These are phyloP conservation scores for Rozella allomycis DNA, from an alignment of 371 early-diverging fungal species.

Conservation along the genomic window DNA sequence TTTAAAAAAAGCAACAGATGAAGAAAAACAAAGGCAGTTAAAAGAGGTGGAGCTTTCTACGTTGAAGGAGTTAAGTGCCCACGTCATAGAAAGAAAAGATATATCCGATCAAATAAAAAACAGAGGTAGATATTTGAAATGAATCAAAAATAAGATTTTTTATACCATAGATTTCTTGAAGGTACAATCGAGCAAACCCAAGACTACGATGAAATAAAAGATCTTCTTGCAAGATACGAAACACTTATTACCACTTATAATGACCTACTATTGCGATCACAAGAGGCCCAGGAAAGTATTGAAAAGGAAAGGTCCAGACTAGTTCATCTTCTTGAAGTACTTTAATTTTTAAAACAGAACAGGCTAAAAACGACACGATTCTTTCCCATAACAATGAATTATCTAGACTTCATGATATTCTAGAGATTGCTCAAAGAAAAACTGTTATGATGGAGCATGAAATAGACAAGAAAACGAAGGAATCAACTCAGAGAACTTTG, in stretches of 20 bases:
- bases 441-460: constrained; percentile 19
- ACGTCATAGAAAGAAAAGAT: no score
- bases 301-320: constrained; percentile 15
- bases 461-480: constrained; percentile 16
- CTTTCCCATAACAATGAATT: constrained; percentile 30
- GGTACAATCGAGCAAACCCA: constrained; percentile 16
- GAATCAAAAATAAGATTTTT: constrained; percentile 22
- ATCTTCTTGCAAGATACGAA: constrained; percentile 23
- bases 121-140: constrained; percentile 10
- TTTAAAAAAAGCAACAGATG: constrained; percentile 24
- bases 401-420: constrained; percentile 20
- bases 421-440: constrained; percentile 18
- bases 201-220: constrained; percentile 29
- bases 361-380: constrained; percentile 26
- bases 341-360: neutral
- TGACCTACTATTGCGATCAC: constrained; percentile 20
- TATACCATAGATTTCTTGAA: constrained; percentile 26
- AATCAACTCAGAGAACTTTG: constrained; percentile 19
- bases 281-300: constrained; percentile 20
- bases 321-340: constrained; percentile 15
- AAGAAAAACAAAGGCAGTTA: constrained; percentile 17
- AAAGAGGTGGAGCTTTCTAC: constrained; percentile 18
- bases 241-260: constrained; percentile 28
- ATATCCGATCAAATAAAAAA: constrained; percentile 5
- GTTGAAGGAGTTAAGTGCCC: no score